These are phyloP conservation scores for Aspergillus vadensis DNA, from an alignment of 2,329 filamentous ascomycete species.

Conservation along the genomic window DNA sequence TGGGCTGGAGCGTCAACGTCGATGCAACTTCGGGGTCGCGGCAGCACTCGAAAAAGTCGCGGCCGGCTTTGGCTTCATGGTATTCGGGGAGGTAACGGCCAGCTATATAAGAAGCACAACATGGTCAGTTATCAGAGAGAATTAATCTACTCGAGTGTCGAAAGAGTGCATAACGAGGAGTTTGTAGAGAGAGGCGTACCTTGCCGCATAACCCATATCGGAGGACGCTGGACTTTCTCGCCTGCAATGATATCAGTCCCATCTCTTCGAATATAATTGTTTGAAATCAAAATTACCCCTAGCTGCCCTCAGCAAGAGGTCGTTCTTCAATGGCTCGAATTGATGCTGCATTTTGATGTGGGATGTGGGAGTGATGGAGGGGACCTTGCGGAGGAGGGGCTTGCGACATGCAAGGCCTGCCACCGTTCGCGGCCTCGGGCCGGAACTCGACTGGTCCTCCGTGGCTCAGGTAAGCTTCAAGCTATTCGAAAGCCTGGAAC, in stretches of 20 bases:
- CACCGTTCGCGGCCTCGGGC: conserved; percentile 19
- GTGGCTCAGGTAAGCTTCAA: not conserved
- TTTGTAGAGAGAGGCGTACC: conserved; percentile 55
- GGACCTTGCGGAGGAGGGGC: conserved; percentile 22
- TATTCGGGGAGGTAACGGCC: conserved; percentile 98
- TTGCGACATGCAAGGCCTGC: conserved; percentile 20
- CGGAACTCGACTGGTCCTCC: conserved; percentile 10
- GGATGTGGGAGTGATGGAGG: conserved; percentile 10
- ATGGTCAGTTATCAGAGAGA: not conserved
- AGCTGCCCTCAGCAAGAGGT: conserved; percentile 85
- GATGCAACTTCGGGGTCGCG: conserved; percentile 90
- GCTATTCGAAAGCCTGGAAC: not conserved
- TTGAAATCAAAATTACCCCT: conserved; percentile 61
- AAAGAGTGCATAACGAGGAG: not conserved
- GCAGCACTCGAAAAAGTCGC: conserved; percentile 98
- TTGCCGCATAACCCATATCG: conserved; percentile 99
- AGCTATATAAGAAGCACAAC: conserved; percentile 56
- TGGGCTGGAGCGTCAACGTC: conserved; percentile 88
- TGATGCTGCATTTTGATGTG: conserved; percentile 61
- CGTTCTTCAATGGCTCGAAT: conserved; percentile 88
- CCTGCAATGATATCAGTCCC: conserved; percentile 55
- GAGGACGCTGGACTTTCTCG: conserved; percentile 85
- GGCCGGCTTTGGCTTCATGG: conserved; percentile 85
- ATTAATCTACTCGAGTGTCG: not conserved
- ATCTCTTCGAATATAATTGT: not conserved